Base-by-base conservation (phyloP, 164 flowering plant species). In the Brasenia schreberi region DNA sequence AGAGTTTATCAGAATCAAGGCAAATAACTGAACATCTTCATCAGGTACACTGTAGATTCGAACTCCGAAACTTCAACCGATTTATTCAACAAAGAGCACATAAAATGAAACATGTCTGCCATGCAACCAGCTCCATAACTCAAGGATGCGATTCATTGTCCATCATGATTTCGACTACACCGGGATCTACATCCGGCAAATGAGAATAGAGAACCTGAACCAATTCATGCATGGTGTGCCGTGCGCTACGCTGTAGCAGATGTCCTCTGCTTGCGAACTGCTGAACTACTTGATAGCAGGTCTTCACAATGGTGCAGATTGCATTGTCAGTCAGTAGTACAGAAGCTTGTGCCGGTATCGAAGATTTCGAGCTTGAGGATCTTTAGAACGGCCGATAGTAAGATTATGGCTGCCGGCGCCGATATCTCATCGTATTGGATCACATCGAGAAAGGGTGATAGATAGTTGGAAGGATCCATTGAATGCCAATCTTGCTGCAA, bases 391-490 rank as follows among this genome's bases (percentile, higher is more conserved):
- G 97, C 81, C 0, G 87, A 81, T 44, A 91, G 86, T 14, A 95
- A 87, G 11, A 82, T 81, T 0, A 74, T 81, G 0, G 96, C 90
- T 44, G 93, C 97, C 0, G 80, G 4, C 2, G 92, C 92, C 0
- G 95, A 87, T 18, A 88, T 71, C 45, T 87, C 89, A 45, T 87
- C 96, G 78, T 85, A 76, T 43, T 84, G 90, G 5, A 91, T 69
- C 17, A 94, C 87, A 49, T 91, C 95, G 0, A 94, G 81, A 71
- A 94, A 91, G 0, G 98, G 97, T 4, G 85, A 77, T 43, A 93
- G 76, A 65, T 88, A 93, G 3, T 80, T 60, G 12, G 83, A 78
- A 0, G 98, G 96, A 56, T 94, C 90, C 0, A 87, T 69, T 10
- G 56, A 75, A 5, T 77, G 77, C 97, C 99, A 91, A 79, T 87